Base-by-base conservation (phyloP, 768 basidiomycete species). In the Holtermannia corniformis region DNA sequence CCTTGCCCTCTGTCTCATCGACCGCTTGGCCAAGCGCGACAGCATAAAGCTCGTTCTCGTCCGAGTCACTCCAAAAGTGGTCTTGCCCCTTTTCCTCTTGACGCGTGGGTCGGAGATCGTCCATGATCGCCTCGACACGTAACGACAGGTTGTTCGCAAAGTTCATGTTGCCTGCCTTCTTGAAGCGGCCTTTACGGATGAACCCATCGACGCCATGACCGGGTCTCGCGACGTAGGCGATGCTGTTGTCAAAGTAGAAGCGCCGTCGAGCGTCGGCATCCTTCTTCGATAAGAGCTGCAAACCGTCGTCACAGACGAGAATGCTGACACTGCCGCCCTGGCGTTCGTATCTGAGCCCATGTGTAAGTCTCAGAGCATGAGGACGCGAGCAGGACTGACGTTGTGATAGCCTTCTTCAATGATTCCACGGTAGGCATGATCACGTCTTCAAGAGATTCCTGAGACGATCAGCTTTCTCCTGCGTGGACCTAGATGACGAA, bases 121-220 rank as follows among this genome's bases (percentile, higher is more conserved):
- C 72, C 62, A 79, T 73, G 44, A 76, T 69, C 54, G 77, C 76
- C 64, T 81, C 80, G 58, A 80, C 68, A 49, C 81, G 78, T 24
- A 87, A 75, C 3, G 82, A 83, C 4, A 88, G 76, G 62, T 81
- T 73, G n/a, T 78, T 76, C 0, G 79, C 87, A 61, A 84, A 89
- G 67, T 92, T 93, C 84, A 92, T 83, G 72, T 93, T 93, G 14
- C 82, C 83, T 1, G 87, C 87, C 72, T 91, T 91, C 77, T 93
- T 93, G 78, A 93, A 93, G 20, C 87, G 80, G 41, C 87, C 88
- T 25, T 85, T 85, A 45, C 87, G 84, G 55, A 84, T 79, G 76
- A 80, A 87, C 1, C 84, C 86, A 64, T 82, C 81, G 58, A 73
- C 73, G 40, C 79, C 79, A 68, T 88, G 86, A 52, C 78, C 77